phyloP scores from a whole-genome alignment of 345 rosid genomes.

The Brassica incana region DNA sequence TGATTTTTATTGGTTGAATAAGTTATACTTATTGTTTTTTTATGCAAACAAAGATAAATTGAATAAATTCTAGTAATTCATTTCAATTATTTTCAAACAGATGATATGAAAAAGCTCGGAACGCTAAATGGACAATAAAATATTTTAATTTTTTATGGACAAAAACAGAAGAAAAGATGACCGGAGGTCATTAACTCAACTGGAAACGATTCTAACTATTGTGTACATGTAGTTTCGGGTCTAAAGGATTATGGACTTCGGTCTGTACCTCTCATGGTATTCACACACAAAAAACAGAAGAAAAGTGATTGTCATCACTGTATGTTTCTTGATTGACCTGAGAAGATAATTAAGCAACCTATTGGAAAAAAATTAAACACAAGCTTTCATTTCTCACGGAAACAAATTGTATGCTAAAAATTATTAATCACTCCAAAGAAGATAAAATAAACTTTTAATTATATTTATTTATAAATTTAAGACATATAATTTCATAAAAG shows the following conservation, averaged over 20 bases:
- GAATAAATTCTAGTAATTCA: no score
- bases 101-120: background rate
- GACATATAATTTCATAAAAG: no score
- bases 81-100: no score
- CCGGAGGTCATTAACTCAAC: no score
- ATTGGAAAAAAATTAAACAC: background rate
- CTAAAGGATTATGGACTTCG: no score
- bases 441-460: background rate
- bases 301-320: background rate
- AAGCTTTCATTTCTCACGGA: background rate
- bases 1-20: no score
- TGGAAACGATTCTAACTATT: no score
- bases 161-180: background rate
- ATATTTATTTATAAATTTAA: no score
- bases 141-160: background rate
- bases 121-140: background rate
- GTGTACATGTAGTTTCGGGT: no score
- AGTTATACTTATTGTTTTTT: no score
- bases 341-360: background rate
- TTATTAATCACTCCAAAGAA: background rate
- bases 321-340: background rate
- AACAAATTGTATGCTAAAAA: background rate
- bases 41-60: no score
- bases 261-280: no score
- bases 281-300: background rate